Conservation (phyloP, 1,139 yeast genomes). For the Blastobotrys proliferans region DNA sequence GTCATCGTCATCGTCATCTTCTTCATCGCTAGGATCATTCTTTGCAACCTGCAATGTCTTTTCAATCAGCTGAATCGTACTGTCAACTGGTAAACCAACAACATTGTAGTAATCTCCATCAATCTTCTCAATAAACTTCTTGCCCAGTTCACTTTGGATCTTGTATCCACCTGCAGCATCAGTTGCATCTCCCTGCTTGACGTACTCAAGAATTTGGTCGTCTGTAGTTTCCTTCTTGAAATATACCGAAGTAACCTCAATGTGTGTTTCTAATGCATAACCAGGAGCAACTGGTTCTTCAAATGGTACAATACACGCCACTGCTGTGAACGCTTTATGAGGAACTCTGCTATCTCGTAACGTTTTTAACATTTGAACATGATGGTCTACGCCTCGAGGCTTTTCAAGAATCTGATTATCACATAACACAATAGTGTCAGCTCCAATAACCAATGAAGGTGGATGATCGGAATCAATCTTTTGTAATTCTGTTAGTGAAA, state of each 20-base stretch:
- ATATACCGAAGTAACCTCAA: slow-evolving; percentile 46
- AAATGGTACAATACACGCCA: slow-evolving; percentile 48
- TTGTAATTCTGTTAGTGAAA: slow-evolving; percentile 1
- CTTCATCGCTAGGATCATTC: slow-evolving; percentile 17
- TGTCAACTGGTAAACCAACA: slow-evolving; percentile 79
- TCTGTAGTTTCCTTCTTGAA: slow-evolving; percentile 50
- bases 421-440: slow-evolving; percentile 81
- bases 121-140: slow-evolving; percentile 53
- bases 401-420: slow-evolving; percentile 67
- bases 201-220: slow-evolving; percentile 55
- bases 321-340: slow-evolving; percentile 64
- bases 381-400: slow-evolving; percentile 58
- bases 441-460: slow-evolving; percentile 53
- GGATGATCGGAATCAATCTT: slow-evolving; percentile 34
- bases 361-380: slow-evolving; percentile 40
- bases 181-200: slow-evolving; percentile 66
- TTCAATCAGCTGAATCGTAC: slow-evolving; percentile 46
- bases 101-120: slow-evolving; percentile 82
- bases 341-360: slow-evolving; percentile 44
- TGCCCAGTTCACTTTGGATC: slow-evolving; percentile 59
- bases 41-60: slow-evolving; percentile 31
- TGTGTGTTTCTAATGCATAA: slow-evolving; percentile 35
- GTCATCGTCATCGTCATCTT: slow-evolving; percentile 13
- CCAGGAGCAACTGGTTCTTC: slow-evolving; percentile 40
- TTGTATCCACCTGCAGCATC: slow-evolving; percentile 92